Conservation (phyloP, 2,329 filamentous ascomycete genomes). For the Alternaria alternata region DNA sequence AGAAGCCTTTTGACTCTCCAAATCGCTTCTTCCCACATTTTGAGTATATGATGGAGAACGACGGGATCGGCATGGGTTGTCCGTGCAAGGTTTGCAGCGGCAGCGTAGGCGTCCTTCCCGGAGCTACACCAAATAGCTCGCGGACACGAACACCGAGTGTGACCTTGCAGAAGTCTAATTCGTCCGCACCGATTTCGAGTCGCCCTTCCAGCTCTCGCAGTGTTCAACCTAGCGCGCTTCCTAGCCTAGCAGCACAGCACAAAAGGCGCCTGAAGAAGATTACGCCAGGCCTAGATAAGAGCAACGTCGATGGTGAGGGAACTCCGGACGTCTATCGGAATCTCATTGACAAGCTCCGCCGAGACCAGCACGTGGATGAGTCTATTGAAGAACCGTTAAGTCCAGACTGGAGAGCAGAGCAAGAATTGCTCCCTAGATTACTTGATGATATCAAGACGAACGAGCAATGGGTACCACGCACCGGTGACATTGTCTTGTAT, state of each 20-base stretch:
- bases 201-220: not conserved
- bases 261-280: constrained; percentile 33
- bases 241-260: constrained; percentile 1
- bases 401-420: constrained; percentile 65
- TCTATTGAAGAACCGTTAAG: constrained; percentile 60
- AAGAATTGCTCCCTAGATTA: constrained; percentile 52
- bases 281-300: constrained; percentile 28
- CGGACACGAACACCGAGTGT: constrained; percentile 12
- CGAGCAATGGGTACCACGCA: constrained; percentile 62
- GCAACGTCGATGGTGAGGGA: constrained; percentile 60
- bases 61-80: constrained; percentile 54
- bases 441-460: constrained; percentile 55
- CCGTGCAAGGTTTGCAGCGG: constrained; percentile 59
- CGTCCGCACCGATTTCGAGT: not conserved
- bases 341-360: constrained; percentile 59
- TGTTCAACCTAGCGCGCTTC: not conserved
- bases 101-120: constrained; percentile 28
- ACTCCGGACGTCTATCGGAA: constrained; percentile 62
- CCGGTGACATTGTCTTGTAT: constrained; percentile 66
- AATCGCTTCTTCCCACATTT: constrained; percentile 66
- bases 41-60: constrained; percentile 61
- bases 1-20: constrained; percentile 61
- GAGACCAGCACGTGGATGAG: constrained; percentile 53
- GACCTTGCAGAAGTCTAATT: not conserved
- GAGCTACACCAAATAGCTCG: constrained; percentile 15